Evolutionary conservation across 2,329 filamentous ascomycete species (phyloP), one percentile per base, ranked within the genome.

Genomic region (Hirsutella rhossiliensis): DNA sequence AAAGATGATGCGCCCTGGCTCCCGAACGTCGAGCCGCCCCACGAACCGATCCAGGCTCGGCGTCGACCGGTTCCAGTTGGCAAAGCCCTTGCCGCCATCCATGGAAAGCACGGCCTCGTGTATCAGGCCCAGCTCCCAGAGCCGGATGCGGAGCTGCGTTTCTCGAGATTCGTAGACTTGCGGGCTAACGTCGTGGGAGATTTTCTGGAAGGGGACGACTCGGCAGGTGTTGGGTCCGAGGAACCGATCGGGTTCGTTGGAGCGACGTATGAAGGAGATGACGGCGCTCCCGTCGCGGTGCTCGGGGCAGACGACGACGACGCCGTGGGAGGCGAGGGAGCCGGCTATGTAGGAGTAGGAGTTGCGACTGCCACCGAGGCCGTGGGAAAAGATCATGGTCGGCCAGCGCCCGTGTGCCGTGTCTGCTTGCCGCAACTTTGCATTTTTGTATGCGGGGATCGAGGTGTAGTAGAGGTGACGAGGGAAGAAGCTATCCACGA

Each of bases 341-440:
- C 84, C 84, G 17, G 76, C 82, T 20, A 94, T 66, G 56, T 89
- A 82, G n/a, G 85, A 90, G 65, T 94, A 94, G 11, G 85, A 79
- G 55, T 92, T 92, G 51, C 85, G 75, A 47, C 78, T 82, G 32
- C 87, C 87, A 32, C 84, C 87, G 1, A 94, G 70, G 1, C 87
- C 87, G 57, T 94, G 87, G 2, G 86, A 92, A 63, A 94, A 94
- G 49, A 94, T 70, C 67, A 87, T 80, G 1, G 87, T 83, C 0
- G 87, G 87, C 82, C 85, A 92, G 65, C 78, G 68, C 45, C 69
- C 65, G 46, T 66, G 63, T 4, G 66, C 55, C 4, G 68, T 64
- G 11, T 65, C 55, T 46, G 77, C 56, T 46, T 67, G 47, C 56
- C 80, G 71, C 8, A 89, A 62, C 6, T 72, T 68, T 11, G 84